phyloP scores from a whole-genome alignment of 768 basidiomycete species.

The Boletellus emodensis region DNA sequence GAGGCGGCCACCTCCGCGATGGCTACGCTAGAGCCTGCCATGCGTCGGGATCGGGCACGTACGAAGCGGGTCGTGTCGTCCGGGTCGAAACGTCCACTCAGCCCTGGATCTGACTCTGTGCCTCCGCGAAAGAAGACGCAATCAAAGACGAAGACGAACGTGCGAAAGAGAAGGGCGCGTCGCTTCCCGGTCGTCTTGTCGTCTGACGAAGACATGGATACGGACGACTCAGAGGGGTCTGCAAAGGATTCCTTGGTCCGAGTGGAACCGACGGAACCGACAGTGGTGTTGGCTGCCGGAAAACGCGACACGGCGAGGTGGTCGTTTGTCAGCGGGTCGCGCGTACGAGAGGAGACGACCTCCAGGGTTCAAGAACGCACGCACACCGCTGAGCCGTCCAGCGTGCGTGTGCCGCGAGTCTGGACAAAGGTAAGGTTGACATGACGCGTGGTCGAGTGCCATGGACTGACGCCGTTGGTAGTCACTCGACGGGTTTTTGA shows the following conservation, averaged over 20 bases:
- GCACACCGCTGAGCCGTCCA: background rate
- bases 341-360: background rate
- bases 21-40: no score
- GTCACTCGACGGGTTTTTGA: slow-evolving; percentile 21
- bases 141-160: background rate
- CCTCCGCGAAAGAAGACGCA: slow-evolving; percentile 9
- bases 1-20: no score
- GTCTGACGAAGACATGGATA: background rate
- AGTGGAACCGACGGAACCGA: background rate
- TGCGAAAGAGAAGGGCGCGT: slow-evolving; percentile 1
- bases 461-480: slow-evolving; percentile 7
- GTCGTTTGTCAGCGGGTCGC: slow-evolving; percentile 14
- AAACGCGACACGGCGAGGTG: slow-evolving; percentile 9
- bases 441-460: background rate
- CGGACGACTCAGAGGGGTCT: background rate
- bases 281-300: background rate
- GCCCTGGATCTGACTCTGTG: slow-evolving; percentile 1
- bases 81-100: slow-evolving; percentile 18
- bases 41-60: background rate
- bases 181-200: background rate
- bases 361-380: background rate
- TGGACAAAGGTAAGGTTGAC: slow-evolving; percentile 27
- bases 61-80: background rate
- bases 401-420: slow-evolving; percentile 16
- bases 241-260: background rate